Evolutionary conservation across 2,329 filamentous ascomycete species (phyloP), one percentile per base, ranked within the genome.

Genomic region (Aureobasidium sp.): DNA sequence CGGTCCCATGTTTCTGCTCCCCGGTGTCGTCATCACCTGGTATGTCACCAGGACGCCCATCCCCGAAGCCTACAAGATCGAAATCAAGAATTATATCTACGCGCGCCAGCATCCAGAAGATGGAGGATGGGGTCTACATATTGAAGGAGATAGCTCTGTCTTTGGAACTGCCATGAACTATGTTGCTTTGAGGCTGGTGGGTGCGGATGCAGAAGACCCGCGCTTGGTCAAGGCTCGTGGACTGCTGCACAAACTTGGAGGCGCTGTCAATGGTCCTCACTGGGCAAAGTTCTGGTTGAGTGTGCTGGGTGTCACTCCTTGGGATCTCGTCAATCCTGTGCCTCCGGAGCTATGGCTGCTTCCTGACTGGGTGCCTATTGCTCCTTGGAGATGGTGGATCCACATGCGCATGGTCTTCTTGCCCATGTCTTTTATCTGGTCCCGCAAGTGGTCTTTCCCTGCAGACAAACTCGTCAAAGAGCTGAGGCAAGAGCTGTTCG

Each of bases 251-350:
- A 87, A 87, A 71, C 80, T 97, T 44, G 94, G 94, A 12, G 93
- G 94, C 32, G 91, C 91, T 1, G 79, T 89, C 15, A 86, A 91
- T 69, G 85, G 85, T 1, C 95, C 94, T 26, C 94, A 97, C 72
- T 99, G 94, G 94, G 85, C 85, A n/a, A 99, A 99, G 72, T 95
- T 95, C 74, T 97, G 92, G 91, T 82, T 99, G 51, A 88, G 88
- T 42, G 82, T 95, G 2, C 76, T 99, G 64, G 91, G 91, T 17
- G 83, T 97, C 4, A 86, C 86, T 71, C 79, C 87, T 32, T 99
- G 93, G 91, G 91, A 96, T 61, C 86, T 94, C 63, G 92, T 97
- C 68, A 99, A 97, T 69, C 94, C 94, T 0, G 86, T 94, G 1
- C 94, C 94, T 0, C 90, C 94, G 0, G 94, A 99, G 77, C 74